Evolutionary conservation across 176 grass and related monocot species (phyloP).

Genomic region (Panicum miliaceum): DNA sequence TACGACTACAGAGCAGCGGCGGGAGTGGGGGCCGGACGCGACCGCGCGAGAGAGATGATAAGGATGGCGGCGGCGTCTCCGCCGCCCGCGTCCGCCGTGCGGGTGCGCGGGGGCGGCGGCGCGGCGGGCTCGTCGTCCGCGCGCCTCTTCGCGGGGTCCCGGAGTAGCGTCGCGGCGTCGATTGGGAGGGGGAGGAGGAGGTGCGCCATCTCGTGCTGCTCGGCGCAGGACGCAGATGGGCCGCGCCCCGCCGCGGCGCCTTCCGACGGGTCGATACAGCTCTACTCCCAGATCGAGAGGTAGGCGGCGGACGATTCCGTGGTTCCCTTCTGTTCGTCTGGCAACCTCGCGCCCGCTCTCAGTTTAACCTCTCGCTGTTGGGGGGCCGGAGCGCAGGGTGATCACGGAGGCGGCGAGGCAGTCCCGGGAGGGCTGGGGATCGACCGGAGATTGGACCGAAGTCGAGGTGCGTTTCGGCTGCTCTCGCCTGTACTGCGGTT

Average conservation of each 20-base stretch:
- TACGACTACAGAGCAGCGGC: not conserved
- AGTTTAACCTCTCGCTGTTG: constrained; percentile 5
- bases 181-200: constrained; percentile 10
- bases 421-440: constrained; percentile 62
- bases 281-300: constrained; percentile 98
- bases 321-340: not conserved
- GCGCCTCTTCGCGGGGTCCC: not conserved
- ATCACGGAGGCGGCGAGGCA: constrained; percentile 92
- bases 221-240: constrained; percentile 32
- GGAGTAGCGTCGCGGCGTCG: constrained; percentile 11
- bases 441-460: constrained; percentile 90
- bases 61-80: constrained; percentile 39
- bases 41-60: constrained; percentile 42
- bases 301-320: constrained; percentile 17
- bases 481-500: not conserved
- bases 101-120: not conserved
- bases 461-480: constrained; percentile 62
- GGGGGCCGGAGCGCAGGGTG: constrained; percentile 56
- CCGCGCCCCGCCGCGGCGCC: constrained; percentile 23
- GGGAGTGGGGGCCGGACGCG: not conserved
- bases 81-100: constrained; percentile 23
- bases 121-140: not conserved
- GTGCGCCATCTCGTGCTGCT: constrained; percentile 31
- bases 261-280: constrained; percentile 67
- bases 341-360: not conserved